These are phyloP conservation scores for Citrus sinensis DNA, from an alignment of 345 rosid genomes.

Conservation along the genomic window DVS_A1.0 CM039163.1:11090001-11090500, in stretches of 20 bases:
- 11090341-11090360: slow-evolving; percentile 83
- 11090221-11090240: slow-evolving; percentile 75
- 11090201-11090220: slow-evolving; percentile 36
- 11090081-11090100: no score
- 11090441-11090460: no score
- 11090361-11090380: slow-evolving; percentile 84
- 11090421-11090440: no score
- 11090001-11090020: no score
- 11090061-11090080: no score
- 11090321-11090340: slow-evolving; percentile 10
- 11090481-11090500: no score
- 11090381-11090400: slow-evolving; percentile 92
- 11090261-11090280: slow-evolving; percentile 68
- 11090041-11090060: no score
- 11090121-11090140: not conserved
- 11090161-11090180: not conserved
- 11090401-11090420: no score
- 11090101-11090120: no score
- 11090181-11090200: not conserved
- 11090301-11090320: no score
- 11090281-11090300: slow-evolving; percentile 17
- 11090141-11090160: not conserved
- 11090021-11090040: no score
- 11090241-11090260: slow-evolving; percentile 46
- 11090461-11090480: no score